Evolutionary conservation across 441 rosid species (phyloP).

Genomic region (Gossypium trilobum): DNA sequence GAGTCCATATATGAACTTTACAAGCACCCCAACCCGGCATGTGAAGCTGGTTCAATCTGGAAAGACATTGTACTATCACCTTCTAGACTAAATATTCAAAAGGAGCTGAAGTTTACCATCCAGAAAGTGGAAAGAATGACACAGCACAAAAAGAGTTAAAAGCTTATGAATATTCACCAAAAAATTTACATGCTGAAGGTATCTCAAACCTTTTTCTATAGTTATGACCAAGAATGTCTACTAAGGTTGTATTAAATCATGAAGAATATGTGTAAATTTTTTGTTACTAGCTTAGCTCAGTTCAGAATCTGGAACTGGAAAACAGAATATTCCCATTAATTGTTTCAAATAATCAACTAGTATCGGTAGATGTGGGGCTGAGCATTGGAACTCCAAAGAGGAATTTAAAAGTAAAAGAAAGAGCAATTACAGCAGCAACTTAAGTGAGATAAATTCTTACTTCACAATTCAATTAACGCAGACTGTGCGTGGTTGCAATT

Average conservation of each 20-base stretch:
- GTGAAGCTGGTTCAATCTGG: slow-evolving; percentile 77
- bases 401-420: background rate
- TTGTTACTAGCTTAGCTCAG: slow-evolving; percentile 8
- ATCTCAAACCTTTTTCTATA: slow-evolving; percentile 9
- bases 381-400: background rate
- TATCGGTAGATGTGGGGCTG: background rate
- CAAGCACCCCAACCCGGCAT: slow-evolving; percentile 58
- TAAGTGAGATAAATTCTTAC: background rate
- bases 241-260: slow-evolving; percentile 15
- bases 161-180: slow-evolving; percentile 13
- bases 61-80: slow-evolving; percentile 89
- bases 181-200: slow-evolving; percentile 8
- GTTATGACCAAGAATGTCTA: slow-evolving; percentile 14
- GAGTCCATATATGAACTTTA: slow-evolving; percentile 76
- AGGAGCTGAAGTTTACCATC: slow-evolving; percentile 74
- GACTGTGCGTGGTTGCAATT: background rate
- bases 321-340: slow-evolving; percentile 4
- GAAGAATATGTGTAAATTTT: slow-evolving; percentile 8
- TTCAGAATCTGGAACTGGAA: slow-evolving; percentile 12
- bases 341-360: background rate
- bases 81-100: slow-evolving; percentile 73
- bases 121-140: slow-evolving; percentile 58
- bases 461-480: background rate
- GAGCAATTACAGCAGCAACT: background rate
- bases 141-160: slow-evolving; percentile 7